phyloP scores from a whole-genome alignment of 83 land plant species.

The Picea abies region DNA sequence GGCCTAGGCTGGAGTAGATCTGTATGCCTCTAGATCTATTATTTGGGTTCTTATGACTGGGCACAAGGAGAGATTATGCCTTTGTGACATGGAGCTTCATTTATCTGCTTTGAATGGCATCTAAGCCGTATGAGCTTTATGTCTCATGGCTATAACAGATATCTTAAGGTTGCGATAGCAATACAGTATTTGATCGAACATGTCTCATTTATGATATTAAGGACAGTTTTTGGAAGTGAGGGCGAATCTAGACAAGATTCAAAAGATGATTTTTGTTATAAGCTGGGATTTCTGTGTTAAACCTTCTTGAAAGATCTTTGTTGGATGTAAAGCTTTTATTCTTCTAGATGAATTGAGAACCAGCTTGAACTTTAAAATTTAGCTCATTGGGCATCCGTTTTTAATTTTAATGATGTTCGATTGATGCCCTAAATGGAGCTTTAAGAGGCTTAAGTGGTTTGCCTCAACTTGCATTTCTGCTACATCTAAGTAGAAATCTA shows the following conservation, averaged over 20 bases:
- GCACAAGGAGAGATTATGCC: conserved; percentile 9
- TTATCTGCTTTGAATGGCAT: no score
- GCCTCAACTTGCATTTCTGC: no score
- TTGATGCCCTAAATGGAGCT: conserved; percentile 14
- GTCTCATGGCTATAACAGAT: no score
- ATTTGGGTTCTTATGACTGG: background rate
- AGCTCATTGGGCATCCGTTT: conserved; percentile 3
- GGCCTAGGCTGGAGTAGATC: conserved; percentile 4
- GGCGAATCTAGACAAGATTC: background rate
- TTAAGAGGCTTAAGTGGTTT: background rate
- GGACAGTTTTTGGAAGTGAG: background rate
- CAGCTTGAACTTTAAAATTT: background rate
- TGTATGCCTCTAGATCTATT: background rate
- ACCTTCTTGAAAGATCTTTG: background rate
- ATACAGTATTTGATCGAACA: no score
- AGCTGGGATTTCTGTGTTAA: conserved; percentile 5
- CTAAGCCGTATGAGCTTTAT: no score
- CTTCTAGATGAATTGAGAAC: conserved; percentile 4
- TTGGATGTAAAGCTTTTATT: conserved; percentile 12
- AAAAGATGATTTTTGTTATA: background rate
- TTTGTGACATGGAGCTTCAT: background rate
- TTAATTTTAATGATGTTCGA: conserved; percentile 6
- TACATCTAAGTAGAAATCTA: background rate
- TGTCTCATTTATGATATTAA: no score
- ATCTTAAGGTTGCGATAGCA: no score